Base-by-base conservation (phyloP, 2,329 filamentous ascomycete species). In the Ophiocordyceps camponoti-leonardi region DNA sequence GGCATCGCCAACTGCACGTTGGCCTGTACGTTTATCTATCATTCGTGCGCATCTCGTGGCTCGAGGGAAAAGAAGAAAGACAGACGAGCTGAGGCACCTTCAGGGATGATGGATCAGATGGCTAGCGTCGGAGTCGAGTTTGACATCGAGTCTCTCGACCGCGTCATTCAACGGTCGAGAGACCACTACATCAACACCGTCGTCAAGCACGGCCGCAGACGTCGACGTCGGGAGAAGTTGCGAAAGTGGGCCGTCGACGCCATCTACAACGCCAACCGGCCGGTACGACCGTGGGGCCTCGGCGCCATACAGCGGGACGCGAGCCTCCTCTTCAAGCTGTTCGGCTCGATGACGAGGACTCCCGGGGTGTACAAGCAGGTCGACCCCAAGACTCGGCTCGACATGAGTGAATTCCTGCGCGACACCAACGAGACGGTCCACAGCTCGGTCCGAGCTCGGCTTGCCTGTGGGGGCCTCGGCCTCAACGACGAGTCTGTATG, bases 81-180 rank as follows among this genome's bases (percentile, higher is more conserved):
- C 8, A 10, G 33, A 37, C n/a, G 16, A 18, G 33, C 6, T 37
- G 16, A 23, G 18, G 40, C n/a, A n/a, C 13, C 37, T 40, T 20
- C 23, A 72, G 68, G 69, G 70, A 73, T 73, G 70, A 72, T 73
- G 67, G 71, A 74, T 43, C 71, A 75, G 49, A 60, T 75, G 43
- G 62, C 67, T 4, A 71, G 68, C 6, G 58, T 74, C 6, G 69
- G 68, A 7, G 64, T 70, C 31, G 69, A 74, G 51, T 73, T 73
- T 49, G 60, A 70, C 49, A 50, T 59, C 3, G 56, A 56, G 0
- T 64, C 64, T 6, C 54, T 71, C 42, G 57, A 61, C 22, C 65
- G 66, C 26, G 63, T 68, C 43, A 60, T 67, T 46, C 54, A 57
- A 14, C 57, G 61, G 18, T 60, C 55, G 1, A 46, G 51, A n/a